phyloP scores from a whole-genome alignment of 163 green algal species.

The Chlorella variabilis region DNA sequence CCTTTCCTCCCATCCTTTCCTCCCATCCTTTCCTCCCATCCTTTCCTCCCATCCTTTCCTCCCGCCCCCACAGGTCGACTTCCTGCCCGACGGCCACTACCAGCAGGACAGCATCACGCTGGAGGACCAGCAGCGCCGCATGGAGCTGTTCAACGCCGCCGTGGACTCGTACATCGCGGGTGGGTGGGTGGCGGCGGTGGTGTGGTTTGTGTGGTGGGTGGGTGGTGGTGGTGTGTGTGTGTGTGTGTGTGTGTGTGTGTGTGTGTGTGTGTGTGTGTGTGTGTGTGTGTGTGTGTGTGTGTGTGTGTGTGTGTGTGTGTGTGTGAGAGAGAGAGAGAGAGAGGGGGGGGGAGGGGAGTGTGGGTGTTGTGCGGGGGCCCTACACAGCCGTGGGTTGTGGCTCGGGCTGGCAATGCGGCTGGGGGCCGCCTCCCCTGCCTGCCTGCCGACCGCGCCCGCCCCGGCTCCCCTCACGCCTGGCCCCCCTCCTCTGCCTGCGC shows the following conservation, averaged over 20 bases:
- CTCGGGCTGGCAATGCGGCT: too few relatives aligned
- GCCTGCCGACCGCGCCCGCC: not conserved
- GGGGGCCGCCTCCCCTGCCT: too few relatives aligned
- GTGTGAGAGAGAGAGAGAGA: too few relatives aligned
- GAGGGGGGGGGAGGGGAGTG: too few relatives aligned
- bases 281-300: too few relatives aligned
- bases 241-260: not conserved
- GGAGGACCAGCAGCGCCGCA: constrained; percentile 43
- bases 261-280: too few relatives aligned
- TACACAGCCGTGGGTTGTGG: too few relatives aligned
- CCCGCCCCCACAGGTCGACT: constrained; percentile 27
- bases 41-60: not conserved
- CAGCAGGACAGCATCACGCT: constrained; percentile 40
- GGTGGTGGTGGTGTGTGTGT: not conserved
- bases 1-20: too few relatives aligned
- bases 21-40: too few relatives aligned
- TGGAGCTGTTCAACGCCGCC: constrained; percentile 47
- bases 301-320: too few relatives aligned
- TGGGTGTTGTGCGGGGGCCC: too few relatives aligned
- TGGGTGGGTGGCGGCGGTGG: not conserved
- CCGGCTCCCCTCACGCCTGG: not conserved
- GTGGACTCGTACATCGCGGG: constrained; percentile 44
- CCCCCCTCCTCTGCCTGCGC: not conserved
- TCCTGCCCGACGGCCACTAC: constrained; percentile 48
- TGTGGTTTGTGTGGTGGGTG: too few relatives aligned